Evolutionary conservation across 129 eudicot species (phyloP).

Genomic region (Logfia minima): DNA sequence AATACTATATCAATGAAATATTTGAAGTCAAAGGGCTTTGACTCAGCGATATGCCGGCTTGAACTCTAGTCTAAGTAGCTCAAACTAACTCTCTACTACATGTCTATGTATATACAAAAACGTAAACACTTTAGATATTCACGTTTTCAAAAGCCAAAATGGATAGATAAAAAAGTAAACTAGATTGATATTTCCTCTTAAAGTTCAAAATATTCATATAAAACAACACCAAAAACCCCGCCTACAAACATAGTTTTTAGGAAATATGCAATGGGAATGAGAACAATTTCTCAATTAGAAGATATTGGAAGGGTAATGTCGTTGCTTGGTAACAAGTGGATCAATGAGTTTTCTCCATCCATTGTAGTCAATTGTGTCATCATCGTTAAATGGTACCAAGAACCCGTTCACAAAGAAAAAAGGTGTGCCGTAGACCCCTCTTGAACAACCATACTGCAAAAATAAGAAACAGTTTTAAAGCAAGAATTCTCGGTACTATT

Average conservation of each 20-base stretch:
- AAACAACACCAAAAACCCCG: conserved; percentile 4
- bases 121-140: too few relatives aligned
- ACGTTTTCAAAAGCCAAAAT: too few relatives aligned
- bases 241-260: conserved; percentile 5
- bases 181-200: too few relatives aligned
- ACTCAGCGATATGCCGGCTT: too few relatives aligned
- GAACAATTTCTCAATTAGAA: conserved; percentile 14
- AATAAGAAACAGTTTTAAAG: neutral
- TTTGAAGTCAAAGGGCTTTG: too few relatives aligned
- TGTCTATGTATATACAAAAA: too few relatives aligned
- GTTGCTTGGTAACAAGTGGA: conserved; percentile 46
- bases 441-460: conserved; percentile 80
- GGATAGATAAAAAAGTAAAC: too few relatives aligned
- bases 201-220: conserved; percentile 14
- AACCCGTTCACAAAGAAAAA: conserved; percentile 83
- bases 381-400: conserved; percentile 51
- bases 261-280: neutral
- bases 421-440: conserved; percentile 90
- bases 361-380: conserved; percentile 43
- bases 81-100: too few relatives aligned
- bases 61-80: too few relatives aligned
- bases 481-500: neutral
- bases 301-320: conserved; percentile 13
- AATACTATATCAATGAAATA: too few relatives aligned
- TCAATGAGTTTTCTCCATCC: conserved; percentile 73